phyloP scores from a whole-genome alignment of 306 rosid species.

The Phaseolus lunatus region DNA sequence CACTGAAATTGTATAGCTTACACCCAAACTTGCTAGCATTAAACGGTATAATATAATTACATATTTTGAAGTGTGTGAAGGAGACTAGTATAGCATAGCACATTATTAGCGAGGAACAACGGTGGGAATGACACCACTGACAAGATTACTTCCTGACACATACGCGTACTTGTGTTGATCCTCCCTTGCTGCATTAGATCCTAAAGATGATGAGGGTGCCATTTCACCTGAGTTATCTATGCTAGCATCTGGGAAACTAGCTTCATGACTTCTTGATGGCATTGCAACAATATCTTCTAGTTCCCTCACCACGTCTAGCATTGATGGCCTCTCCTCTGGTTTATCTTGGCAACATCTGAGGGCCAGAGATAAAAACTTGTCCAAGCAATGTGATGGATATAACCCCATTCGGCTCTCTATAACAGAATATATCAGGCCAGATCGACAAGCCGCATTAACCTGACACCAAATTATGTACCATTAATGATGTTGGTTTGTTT shows the following conservation, averaged over 20 bases:
- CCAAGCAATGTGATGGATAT: constrained; percentile 60
- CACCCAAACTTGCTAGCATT: too few species aligned
- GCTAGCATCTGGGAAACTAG: constrained; percentile 47
- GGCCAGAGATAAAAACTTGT: constrained; percentile 62
- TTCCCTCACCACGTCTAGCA: constrained; percentile 76
- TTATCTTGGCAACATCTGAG: constrained; percentile 71
- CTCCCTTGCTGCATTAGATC: constrained; percentile 42
- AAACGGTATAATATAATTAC: constrained; percentile 6
- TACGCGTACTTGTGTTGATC: constrained; percentile 41
- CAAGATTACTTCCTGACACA: constrained; percentile 65
- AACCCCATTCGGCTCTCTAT: constrained; percentile 63
- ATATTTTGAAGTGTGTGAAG: neutral
- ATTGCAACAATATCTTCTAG: constrained; percentile 61
- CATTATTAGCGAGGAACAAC: constrained; percentile 58
- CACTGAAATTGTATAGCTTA: too few species aligned
- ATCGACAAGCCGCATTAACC: constrained; percentile 61
- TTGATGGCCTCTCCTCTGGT: constrained; percentile 65
- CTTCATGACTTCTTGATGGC: constrained; percentile 53
- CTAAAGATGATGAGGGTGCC: constrained; percentile 46
- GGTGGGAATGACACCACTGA: constrained; percentile 65
- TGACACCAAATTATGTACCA: constrained; percentile 39
- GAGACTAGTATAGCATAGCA: neutral
- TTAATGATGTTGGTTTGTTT: neutral
- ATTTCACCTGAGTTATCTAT: constrained; percentile 44
- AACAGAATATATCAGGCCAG: constrained; percentile 58